Conservation (phyloP, 352 stramenopile species). For the Globisporangium okanoganense region DNA sequence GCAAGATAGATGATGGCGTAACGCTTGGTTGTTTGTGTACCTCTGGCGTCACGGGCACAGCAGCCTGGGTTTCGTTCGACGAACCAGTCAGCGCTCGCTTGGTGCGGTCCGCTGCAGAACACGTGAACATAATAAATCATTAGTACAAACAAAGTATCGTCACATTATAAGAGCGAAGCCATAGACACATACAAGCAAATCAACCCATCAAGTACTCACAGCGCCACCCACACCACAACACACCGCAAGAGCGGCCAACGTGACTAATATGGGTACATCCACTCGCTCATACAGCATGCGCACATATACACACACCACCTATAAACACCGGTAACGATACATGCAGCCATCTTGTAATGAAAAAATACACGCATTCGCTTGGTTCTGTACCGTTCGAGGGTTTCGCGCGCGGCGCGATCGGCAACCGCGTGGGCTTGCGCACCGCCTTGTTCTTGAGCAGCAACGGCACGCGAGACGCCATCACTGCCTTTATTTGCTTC, state of each 20-base stretch:
- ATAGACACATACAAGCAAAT: background rate
- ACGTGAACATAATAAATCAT: background rate
- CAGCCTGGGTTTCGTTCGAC: conserved; percentile 3
- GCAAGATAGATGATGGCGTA: background rate
- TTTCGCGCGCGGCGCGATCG: conserved; percentile 61
- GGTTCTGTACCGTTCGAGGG: conserved; percentile 48
- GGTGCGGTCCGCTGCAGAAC: conserved; percentile 11
- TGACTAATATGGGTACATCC: background rate
- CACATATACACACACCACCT: too few relatives aligned
- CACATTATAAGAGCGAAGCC: background rate
- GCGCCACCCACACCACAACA: background rate
- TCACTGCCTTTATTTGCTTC: background rate
- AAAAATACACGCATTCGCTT: background rate
- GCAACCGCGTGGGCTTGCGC: conserved; percentile 65
- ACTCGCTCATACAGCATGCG: background rate
- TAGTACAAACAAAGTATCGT: background rate
- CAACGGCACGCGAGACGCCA: conserved; percentile 65
- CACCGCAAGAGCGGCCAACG: background rate
- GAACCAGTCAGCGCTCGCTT: conserved; percentile 6
- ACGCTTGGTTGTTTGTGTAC: background rate
- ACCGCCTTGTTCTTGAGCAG: conserved; percentile 65
- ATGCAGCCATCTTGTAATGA: background rate
- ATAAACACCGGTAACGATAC: background rate
- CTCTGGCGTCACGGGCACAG: conserved; percentile 11
- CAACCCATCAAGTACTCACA: background rate